Evolutionary conservation across 192 early-diverging fungal species (phyloP), one percentile per base, ranked within the genome.

Genomic region (Podila epigama): DNA sequence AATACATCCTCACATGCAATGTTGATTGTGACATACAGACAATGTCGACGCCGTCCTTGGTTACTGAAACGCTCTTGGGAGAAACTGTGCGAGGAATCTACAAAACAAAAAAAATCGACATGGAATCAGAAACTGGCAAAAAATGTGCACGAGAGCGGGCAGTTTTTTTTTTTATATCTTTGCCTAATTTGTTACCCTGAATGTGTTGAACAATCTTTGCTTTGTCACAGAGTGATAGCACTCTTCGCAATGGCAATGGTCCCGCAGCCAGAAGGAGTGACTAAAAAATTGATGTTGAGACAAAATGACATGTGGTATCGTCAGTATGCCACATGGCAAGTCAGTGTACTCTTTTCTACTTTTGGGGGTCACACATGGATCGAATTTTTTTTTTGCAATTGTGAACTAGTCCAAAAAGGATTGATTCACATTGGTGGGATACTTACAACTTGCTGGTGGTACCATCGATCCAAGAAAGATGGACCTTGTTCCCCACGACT

Each of bases 191-290:
- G 44, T 18, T 65, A 85, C 83, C 42, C 64, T 59, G 70, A 85
- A 88, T 1, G 94, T 94, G 65, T 92, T 83, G 15, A 93, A 63
- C 15, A 94, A 82, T 12, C 94, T 79, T 69, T 95, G 94, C 48
- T 90, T 92, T 0, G 94, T 94, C 16, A 88, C 69, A 6, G 83
- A 68, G 52, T 94, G 94, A 70, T 87, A 95, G 66, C 94, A 95
- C 35, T 86, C 48, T 3, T 85, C 79, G 55, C 94, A 95, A 28
- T 83, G 85, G 70, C 94, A 95, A 73, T 95, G 94, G 66, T 95
- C 93, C 10, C 94, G 80, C 37, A 95, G 84, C 94, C 94, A 95
- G 37, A 95, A 83, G 16, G 85, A 68, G 70, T 94, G 87, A 67
- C 86, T 90, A 63, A 18, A 39, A 18, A 29, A 33, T 18, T 7